phyloP scores from a whole-genome alignment of 148 eudicot species.

The Vaccinium corymbosum region DNA sequence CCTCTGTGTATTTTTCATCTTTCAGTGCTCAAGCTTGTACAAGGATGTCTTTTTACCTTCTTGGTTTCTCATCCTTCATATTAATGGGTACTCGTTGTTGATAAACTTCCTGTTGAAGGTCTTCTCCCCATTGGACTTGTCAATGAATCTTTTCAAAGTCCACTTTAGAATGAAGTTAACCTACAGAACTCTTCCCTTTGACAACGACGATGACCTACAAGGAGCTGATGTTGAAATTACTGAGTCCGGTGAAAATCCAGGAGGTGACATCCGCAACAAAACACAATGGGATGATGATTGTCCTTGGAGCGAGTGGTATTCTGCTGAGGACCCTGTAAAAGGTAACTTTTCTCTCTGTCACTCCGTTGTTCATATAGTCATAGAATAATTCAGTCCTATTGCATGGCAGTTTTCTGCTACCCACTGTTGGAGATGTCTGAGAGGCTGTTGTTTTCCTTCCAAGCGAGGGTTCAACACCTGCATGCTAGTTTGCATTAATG shows the following conservation, averaged over 20 bases:
- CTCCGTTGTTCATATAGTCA: background rate
- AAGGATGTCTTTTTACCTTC: background rate
- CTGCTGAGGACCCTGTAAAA: constrained; percentile 87
- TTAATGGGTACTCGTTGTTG: constrained; percentile 7
- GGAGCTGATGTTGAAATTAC: constrained; percentile 35
- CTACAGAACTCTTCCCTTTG: constrained; percentile 59
- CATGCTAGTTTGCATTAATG: constrained; percentile 6
- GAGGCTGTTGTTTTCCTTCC: background rate
- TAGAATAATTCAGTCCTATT: background rate
- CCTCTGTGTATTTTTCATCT: background rate
- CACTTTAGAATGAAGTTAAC: constrained; percentile 86
- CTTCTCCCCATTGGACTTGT: constrained; percentile 67
- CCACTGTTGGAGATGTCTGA: background rate
- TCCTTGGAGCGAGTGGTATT: constrained; percentile 99
- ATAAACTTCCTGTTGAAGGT: constrained; percentile 43
- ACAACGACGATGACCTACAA: constrained; percentile 53
- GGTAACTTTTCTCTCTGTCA: constrained; percentile 36
- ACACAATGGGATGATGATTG: constrained; percentile 92
- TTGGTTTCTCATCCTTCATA: constrained; percentile 3
- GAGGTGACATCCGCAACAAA: constrained; percentile 41
- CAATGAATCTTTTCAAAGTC: constrained; percentile 62
- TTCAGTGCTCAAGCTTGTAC: constrained; percentile 10
- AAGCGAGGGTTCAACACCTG: background rate
- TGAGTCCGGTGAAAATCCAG: constrained; percentile 39
- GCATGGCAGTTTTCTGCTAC: background rate